phyloP scores from a whole-genome alignment of 1,284 basidiomycete species.

The Cutaneotrichosporon dermatis region DNA sequence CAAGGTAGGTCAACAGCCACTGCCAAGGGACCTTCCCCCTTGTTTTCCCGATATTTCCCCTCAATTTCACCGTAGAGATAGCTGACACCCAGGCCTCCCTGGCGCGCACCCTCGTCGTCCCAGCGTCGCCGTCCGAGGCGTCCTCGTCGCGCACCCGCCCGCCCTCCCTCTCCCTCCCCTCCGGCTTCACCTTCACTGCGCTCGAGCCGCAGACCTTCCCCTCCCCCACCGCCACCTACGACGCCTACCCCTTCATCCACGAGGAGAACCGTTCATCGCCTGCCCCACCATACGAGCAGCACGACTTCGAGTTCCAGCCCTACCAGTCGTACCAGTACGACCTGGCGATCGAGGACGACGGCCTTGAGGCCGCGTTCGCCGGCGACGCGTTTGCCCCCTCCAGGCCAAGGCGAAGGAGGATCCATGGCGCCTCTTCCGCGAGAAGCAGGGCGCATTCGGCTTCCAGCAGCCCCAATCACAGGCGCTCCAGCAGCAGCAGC shows the following conservation, averaged over 20 bases:
- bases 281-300: not conserved
- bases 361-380: conserved; percentile 18
- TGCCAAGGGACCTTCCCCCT: too few species aligned
- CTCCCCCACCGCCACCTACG: conserved; percentile 4
- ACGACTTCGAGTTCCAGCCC: not conserved
- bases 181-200: not conserved
- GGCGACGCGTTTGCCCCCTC: conserved; percentile 17
- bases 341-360: conserved; percentile 9
- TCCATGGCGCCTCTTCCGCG: not conserved
- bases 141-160: conserved; percentile 2
- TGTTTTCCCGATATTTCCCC: not conserved
- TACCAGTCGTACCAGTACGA: not conserved
- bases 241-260: not conserved
- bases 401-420: not conserved
- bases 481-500: not conserved
- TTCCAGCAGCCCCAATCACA: not conserved
- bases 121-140: conserved; percentile 11
- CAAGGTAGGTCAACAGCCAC: conserved; percentile 24
- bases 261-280: not conserved
- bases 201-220: conserved; percentile 11
- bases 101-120: conserved; percentile 18
- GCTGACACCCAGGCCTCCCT: conserved; percentile 12
- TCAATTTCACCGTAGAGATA: not conserved
- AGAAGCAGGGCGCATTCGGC: not conserved
- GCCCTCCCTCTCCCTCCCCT: conserved; percentile 1